A percentile compares a stretch with the other conserved stretches of the same genome.
phyloP scores from a whole-genome alignment of 805 yeast genomes.

The Candida tibetensis region DNA sequence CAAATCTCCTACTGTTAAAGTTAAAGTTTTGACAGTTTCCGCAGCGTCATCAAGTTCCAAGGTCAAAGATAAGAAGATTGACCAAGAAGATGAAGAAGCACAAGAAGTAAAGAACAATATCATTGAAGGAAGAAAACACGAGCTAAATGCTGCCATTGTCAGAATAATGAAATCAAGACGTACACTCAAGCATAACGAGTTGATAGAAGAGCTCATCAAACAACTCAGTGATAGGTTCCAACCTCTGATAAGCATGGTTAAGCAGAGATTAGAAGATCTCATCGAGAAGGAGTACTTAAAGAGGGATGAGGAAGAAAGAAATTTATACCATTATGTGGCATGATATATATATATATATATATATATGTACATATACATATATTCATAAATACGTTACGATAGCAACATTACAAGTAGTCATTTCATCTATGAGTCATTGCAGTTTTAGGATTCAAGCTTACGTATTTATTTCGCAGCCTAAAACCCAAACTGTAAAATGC shows the following conservation, averaged over 20 bases:
- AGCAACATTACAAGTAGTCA: background rate
- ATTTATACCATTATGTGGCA: conserved; percentile 68
- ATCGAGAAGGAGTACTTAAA: conserved; percentile 79
- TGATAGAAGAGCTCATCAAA: conserved; percentile 62
- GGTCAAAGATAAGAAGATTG: conserved; percentile 32
- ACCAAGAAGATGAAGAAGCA: conserved; percentile 49
- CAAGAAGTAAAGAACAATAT: conserved; percentile 54
- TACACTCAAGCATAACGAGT: conserved; percentile 56
- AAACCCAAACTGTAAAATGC: no score
- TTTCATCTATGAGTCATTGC: background rate
- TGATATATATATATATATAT: conserved; percentile 15
- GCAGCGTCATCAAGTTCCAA: conserved; percentile 27
- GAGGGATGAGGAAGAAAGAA: conserved; percentile 60
- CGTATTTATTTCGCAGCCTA: no score
- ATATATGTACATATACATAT: background rate
- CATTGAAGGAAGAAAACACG: conserved; percentile 60
- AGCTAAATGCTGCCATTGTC: conserved; percentile 82
- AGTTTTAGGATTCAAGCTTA: no score
- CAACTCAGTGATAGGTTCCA: conserved; percentile 62
- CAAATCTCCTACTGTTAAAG: conserved; percentile 61
- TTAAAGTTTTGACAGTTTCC: conserved; percentile 73
- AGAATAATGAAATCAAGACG: conserved; percentile 81
- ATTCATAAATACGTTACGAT: background rate
- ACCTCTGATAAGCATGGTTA: conserved; percentile 66
- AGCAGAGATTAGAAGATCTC: conserved; percentile 68